Conservation (phyloP, 108 stramenopile species). For the Hondaea fermentalgiana region DNA sequence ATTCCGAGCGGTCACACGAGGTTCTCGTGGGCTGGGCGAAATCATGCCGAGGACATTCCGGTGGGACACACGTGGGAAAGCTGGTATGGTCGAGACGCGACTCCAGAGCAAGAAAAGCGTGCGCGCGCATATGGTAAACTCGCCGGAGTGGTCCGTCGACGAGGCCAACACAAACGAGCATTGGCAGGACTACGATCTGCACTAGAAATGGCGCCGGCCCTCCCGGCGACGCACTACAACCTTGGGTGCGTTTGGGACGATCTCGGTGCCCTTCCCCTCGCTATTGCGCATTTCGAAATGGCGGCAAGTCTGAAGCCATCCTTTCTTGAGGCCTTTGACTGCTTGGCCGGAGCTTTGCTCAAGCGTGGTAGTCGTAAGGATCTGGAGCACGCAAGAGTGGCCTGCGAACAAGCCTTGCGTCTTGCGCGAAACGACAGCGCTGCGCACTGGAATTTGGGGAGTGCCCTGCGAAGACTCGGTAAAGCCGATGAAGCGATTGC, state of each 20-base stretch:
- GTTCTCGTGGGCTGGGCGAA: background rate
- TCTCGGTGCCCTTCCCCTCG: background rate
- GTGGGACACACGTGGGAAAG: background rate
- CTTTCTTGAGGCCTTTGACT: background rate
- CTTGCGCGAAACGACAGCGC: background rate
- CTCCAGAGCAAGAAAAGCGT: background rate
- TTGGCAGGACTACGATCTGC: background rate
- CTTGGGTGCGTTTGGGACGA: background rate
- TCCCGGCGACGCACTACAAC: background rate
- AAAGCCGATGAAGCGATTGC: background rate
- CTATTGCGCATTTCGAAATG: background rate
- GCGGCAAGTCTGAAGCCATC: background rate
- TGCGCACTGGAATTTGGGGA: background rate
- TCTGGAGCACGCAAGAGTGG: background rate
- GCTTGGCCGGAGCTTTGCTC: background rate
- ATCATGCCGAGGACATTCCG: background rate
- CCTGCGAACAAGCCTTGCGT: background rate
- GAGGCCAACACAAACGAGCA: background rate
- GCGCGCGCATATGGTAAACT: background rate
- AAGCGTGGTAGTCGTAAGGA: background rate
- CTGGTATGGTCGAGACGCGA: background rate
- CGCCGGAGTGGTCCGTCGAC: background rate
- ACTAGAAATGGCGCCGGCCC: background rate
- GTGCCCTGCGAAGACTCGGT: background rate
- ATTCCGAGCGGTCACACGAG: background rate